These are phyloP conservation scores for Friedmanniomyces simplex DNA, from an alignment of 495 filamentous ascomycete genomes.

Conservation along the genomic window DNA sequence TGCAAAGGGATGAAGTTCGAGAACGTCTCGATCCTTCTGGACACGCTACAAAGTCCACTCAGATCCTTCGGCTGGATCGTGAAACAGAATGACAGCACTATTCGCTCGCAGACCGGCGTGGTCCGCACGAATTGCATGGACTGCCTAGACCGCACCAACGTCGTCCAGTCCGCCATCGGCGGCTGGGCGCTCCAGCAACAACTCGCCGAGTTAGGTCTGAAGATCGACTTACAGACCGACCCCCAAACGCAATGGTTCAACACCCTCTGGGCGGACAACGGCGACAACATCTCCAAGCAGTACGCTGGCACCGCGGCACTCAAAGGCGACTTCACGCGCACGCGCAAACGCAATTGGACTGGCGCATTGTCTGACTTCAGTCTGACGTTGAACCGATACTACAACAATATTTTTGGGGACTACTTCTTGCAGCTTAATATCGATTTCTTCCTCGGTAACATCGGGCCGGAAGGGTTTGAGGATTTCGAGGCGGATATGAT, in stretches of 20 bases:
- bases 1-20: conserved; percentile 97
- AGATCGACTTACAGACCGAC: conserved; percentile 56
- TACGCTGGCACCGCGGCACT: conserved; percentile 86
- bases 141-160: conserved; percentile 86
- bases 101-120: conserved; percentile 55
- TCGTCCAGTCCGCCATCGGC: conserved; percentile 79
- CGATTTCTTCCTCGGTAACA: conserved; percentile 87
- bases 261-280: conserved; percentile 90
- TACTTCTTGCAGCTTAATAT: conserved; percentile 92
- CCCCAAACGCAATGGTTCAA: conserved; percentile 84
- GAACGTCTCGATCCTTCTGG: conserved; percentile 69
- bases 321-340: conserved; percentile 92
- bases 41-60: conserved; percentile 53
- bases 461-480: conserved; percentile 68
- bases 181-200: conserved; percentile 66
- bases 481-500: conserved; percentile 88
- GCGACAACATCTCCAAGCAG: conserved; percentile 56
- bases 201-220: conserved; percentile 60
- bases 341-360: conserved; percentile 78
- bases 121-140: conserved; percentile 96
- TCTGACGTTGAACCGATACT: conserved; percentile 63
- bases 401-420: conserved; percentile 83
- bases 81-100: conserved; percentile 25
- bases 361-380: conserved; percentile 91
- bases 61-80: conserved; percentile 50